Conservation (phyloP, 495 filamentous ascomycete species). For the Patellaria atrata region DNA sequence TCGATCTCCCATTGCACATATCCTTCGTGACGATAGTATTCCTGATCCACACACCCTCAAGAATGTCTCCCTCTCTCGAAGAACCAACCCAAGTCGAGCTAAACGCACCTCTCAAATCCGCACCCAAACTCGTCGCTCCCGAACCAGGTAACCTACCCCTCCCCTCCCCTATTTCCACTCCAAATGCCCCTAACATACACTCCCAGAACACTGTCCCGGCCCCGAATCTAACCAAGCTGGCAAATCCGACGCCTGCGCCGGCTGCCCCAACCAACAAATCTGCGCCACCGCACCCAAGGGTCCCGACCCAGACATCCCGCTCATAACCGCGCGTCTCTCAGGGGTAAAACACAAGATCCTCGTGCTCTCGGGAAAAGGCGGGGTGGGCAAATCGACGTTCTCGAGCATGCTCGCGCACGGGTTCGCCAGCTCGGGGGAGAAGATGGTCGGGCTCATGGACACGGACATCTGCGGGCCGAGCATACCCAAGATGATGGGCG, state of each 20-base stretch:
- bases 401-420: constrained; percentile 73
- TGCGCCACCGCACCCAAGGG: constrained; percentile 91
- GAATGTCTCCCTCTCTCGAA: constrained; percentile 59
- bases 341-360: constrained; percentile 81
- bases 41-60: neutral
- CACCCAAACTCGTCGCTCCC: constrained; percentile 75
- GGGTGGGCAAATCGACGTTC: constrained; percentile 91
- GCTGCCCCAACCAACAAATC: constrained; percentile 90
- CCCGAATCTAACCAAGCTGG: constrained; percentile 80
- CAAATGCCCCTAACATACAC: neutral
- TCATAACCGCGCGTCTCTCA: constrained; percentile 71
- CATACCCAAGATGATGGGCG: constrained; percentile 97
- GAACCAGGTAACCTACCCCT: constrained; percentile 50
- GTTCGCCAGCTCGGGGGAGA: constrained; percentile 62
- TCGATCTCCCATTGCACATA: too few relatives aligned
- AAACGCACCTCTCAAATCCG: constrained; percentile 49
- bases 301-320: constrained; percentile 81
- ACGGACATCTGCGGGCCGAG: constrained; percentile 90
- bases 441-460: constrained; percentile 83
- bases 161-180: constrained; percentile 3
- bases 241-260: constrained; percentile 73
- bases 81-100: constrained; percentile 51
- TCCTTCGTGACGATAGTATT: too few relatives aligned
- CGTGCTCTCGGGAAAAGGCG: constrained; percentile 85
- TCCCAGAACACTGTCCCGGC: constrained; percentile 78